Evolutionary conservation across 371 early-diverging fungal genomes (phyloP).

Genomic region (Thermomucor indicae-seudaticae): DNA sequence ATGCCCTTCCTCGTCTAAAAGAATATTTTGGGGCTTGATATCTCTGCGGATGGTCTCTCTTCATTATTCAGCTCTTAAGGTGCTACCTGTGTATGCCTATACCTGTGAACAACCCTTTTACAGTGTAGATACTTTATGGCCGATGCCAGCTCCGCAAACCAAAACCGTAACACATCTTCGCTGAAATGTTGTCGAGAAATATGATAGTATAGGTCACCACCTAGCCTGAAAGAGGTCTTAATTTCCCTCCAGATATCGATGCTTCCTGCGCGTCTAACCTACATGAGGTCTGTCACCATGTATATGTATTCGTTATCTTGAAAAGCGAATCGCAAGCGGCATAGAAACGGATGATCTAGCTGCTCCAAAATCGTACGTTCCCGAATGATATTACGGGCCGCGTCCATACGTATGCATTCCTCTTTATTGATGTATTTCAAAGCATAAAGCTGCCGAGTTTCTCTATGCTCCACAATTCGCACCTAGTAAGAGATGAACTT

Average conservation of each 20-base stretch:
- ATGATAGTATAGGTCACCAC: slow-evolving; percentile 84
- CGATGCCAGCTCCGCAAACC: slow-evolving; percentile 73
- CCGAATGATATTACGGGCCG: slow-evolving; percentile 72
- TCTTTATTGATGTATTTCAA: slow-evolving; percentile 83
- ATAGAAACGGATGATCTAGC: slow-evolving; percentile 74
- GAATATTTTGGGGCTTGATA: slow-evolving; percentile 83
- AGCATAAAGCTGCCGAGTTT: slow-evolving; percentile 65
- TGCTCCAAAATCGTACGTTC: slow-evolving; percentile 79
- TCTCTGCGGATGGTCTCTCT: too few relatives aligned
- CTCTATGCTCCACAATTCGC: slow-evolving; percentile 70
- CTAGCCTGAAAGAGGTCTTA: slow-evolving; percentile 47
- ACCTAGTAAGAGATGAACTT: slow-evolving; percentile 41
- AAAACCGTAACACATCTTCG: slow-evolving; percentile 72
- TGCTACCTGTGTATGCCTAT: too few relatives aligned
- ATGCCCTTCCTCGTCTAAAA: slow-evolving; percentile 74
- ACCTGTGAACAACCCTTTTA: slow-evolving; percentile 75
- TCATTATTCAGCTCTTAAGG: too few relatives aligned
- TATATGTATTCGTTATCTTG: slow-evolving; percentile 82
- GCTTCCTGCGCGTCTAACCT: slow-evolving; percentile 5
- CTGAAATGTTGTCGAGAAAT: slow-evolving; percentile 60
- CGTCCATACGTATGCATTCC: slow-evolving; percentile 75
- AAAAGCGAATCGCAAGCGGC: slow-evolving; percentile 79
- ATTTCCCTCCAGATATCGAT: not conserved
- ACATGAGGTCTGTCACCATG: slow-evolving; percentile 88
- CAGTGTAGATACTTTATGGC: slow-evolving; percentile 77